A percentile compares a stretch with the other conserved stretches of the same genome.
These are phyloP conservation scores for Serendipita sp. DNA, from an alignment of 768 basidiomycete species.

Conservation along the genomic window DNA sequence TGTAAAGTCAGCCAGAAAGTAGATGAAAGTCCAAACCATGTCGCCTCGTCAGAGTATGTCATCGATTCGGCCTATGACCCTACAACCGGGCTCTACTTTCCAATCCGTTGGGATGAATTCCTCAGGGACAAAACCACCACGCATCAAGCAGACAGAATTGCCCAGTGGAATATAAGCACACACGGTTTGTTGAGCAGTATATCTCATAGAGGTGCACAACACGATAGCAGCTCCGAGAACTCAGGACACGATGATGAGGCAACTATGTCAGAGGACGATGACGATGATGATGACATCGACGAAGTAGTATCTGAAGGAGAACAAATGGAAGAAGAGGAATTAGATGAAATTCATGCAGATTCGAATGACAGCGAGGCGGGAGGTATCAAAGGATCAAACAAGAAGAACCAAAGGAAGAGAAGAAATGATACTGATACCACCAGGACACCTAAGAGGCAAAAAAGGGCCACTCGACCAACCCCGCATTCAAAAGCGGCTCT, in stretches of 20 bases:
- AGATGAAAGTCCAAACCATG: conserved; percentile 19
- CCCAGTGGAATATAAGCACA: background rate
- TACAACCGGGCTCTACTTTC: background rate
- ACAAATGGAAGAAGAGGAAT: conserved; percentile 10
- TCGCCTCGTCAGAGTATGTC: conserved; percentile 40
- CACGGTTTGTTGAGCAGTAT: conserved; percentile 22
- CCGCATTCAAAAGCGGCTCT: conserved; percentile 63
- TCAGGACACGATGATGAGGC: conserved; percentile 13
- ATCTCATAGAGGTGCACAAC: conserved; percentile 13
- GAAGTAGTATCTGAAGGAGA: conserved; percentile 11
- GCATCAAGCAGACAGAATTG: background rate
- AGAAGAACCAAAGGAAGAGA: conserved; percentile 16
- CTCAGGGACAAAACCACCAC: background rate
- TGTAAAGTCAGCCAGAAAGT: conserved; percentile 35
- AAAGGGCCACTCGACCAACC: conserved; percentile 44
- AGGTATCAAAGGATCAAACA: conserved; percentile 13
- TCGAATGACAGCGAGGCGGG: conserved; percentile 15
- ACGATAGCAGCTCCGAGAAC: conserved; percentile 9
- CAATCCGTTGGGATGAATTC: background rate
- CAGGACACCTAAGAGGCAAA: conserved; percentile 42
- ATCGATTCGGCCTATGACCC: background rate
- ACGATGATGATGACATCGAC: conserved; percentile 10
- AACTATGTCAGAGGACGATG: conserved; percentile 3
- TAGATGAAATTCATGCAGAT: conserved; percentile 10
- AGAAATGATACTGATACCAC: conserved; percentile 19